These are phyloP conservation scores for Aquilaria sinensis DNA, from an alignment of 345 rosid genomes.

Conservation along the genomic window DNA sequence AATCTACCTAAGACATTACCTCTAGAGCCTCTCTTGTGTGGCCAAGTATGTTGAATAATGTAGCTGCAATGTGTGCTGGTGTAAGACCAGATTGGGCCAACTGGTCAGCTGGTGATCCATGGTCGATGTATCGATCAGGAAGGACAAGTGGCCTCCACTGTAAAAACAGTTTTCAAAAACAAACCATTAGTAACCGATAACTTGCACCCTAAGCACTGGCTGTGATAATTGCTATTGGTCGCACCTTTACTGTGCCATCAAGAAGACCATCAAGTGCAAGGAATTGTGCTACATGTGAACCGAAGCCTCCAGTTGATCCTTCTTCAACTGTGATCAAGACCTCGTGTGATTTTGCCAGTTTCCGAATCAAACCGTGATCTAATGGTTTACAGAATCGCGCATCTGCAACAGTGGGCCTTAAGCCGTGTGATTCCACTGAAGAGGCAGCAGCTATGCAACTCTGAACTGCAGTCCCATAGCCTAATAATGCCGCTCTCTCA, in stretches of 20 bases:
- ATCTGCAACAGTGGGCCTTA: conserved; percentile 69
- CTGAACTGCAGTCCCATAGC: conserved; percentile 87
- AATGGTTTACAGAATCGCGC: conserved; percentile 92
- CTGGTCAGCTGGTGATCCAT: conserved; percentile 79
- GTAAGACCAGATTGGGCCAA: conserved; percentile 67
- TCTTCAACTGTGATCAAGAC: conserved; percentile 85
- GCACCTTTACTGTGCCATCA: conserved; percentile 79
- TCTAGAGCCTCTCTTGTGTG: conserved; percentile 52
- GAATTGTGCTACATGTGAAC: conserved; percentile 95
- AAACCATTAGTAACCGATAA: neutral
- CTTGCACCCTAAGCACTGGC: neutral
- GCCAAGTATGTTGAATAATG: conserved; percentile 61
- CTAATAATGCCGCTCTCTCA: conserved; percentile 78
- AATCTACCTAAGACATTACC: conserved; percentile 28
- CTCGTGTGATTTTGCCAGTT: conserved; percentile 81
- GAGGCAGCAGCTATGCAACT: conserved; percentile 77
- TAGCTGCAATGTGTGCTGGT: conserved; percentile 85
- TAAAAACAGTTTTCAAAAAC: conserved; percentile 11
- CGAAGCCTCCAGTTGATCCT: conserved; percentile 96
- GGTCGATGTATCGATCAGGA: conserved; percentile 75
- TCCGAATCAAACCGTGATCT: conserved; percentile 68
- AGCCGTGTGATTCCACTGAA: conserved; percentile 43
- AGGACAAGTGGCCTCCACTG: conserved; percentile 93
- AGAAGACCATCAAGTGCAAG: conserved; percentile 89
- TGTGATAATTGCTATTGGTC: no score